A percentile compares a stretch with the other conserved stretches of the same genome.
phyloP scores from a whole-genome alignment of 2,329 filamentous ascomycete genomes.

The Diaporthe caulivora region DNA sequence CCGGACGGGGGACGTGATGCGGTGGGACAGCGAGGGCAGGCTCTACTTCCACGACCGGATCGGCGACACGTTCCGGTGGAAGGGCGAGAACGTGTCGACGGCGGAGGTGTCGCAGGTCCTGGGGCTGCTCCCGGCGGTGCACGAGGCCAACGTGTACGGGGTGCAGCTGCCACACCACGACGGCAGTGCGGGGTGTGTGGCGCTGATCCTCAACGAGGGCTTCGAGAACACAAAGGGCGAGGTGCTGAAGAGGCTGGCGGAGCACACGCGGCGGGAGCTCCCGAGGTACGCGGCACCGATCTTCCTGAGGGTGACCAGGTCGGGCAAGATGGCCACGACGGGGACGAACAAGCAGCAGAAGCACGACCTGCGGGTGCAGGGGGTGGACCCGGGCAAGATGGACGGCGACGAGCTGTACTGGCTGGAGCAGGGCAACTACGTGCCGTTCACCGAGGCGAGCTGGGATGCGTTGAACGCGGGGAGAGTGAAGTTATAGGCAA shows the following conservation, averaged over 20 bases:
- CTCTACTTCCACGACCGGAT: conserved; percentile 86
- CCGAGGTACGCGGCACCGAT: conserved; percentile 83
- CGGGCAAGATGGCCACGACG: conserved; percentile 73
- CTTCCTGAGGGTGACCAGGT: conserved; percentile 77
- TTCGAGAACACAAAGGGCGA: conserved; percentile 52
- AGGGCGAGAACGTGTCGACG: conserved; percentile 86
- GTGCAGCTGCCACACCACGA: conserved; percentile 85
- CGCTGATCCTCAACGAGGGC: conserved; percentile 56
- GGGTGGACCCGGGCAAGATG: conserved; percentile 75
- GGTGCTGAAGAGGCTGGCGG: conserved; percentile 70
- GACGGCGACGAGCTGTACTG: conserved; percentile 68
- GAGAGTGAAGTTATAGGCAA: conserved; percentile 70
- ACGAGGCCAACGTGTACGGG: conserved; percentile 89
- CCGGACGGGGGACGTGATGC: conserved; percentile 84
- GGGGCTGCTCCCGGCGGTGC: conserved; percentile 73
- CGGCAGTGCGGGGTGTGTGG: conserved; percentile 82
- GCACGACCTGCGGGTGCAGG: conserved; percentile 76
- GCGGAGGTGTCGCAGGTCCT: conserved; percentile 84
- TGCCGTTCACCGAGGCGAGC: conserved; percentile 73
- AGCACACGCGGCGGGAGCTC: conserved; percentile 68
- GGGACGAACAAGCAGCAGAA: conserved; percentile 95
- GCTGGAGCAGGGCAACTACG: conserved; percentile 75
- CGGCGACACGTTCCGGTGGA: conserved; percentile 84
- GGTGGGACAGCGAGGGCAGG: conserved; percentile 77
- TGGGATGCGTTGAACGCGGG: conserved; percentile 78